phyloP scores from a whole-genome alignment of 805 yeast species.

The Nakazawaea holstii region DNA sequence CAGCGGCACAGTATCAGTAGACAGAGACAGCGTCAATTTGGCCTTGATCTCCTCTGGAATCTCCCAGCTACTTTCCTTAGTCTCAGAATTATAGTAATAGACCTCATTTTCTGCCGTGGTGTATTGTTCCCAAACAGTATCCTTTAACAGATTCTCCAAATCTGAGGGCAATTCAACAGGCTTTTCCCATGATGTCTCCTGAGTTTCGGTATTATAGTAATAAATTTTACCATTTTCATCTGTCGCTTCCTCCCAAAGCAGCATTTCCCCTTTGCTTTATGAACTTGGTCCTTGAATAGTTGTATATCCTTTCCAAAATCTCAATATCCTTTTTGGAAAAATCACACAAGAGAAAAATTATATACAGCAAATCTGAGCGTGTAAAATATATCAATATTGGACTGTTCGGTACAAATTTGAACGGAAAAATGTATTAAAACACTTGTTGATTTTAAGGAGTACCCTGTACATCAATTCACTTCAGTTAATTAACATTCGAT shows the following conservation, averaged over 20 bases:
- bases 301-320: no score
- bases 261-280: background rate
- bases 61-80: slow-evolving; percentile 77
- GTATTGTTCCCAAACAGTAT: slow-evolving; percentile 49
- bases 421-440: no score
- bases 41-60: slow-evolving; percentile 47
- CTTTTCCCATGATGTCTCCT: slow-evolving; percentile 76
- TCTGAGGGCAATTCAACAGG: slow-evolving; percentile 48
- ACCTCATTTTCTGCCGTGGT: slow-evolving; percentile 50
- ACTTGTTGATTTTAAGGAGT: no score
- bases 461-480: no score
- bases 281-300: no score
- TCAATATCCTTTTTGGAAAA: background rate
- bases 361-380: no score
- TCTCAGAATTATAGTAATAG: slow-evolving; percentile 55
- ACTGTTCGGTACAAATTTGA: no score
- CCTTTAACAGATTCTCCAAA: slow-evolving; percentile 40
- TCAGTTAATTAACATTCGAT: background rate
- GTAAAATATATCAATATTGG: no score
- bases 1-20: slow-evolving; percentile 15
- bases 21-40: slow-evolving; percentile 8
- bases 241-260: slow-evolving; percentile 57
- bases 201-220: slow-evolving; percentile 61
- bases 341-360: no score
- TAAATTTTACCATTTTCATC: slow-evolving; percentile 67